A percentile compares a stretch with the other conserved stretches of the same genome.
Evolutionary conservation across 1,284 basidiomycete species (phyloP).

Genomic region (Cryptococcus neoformans): DNA sequence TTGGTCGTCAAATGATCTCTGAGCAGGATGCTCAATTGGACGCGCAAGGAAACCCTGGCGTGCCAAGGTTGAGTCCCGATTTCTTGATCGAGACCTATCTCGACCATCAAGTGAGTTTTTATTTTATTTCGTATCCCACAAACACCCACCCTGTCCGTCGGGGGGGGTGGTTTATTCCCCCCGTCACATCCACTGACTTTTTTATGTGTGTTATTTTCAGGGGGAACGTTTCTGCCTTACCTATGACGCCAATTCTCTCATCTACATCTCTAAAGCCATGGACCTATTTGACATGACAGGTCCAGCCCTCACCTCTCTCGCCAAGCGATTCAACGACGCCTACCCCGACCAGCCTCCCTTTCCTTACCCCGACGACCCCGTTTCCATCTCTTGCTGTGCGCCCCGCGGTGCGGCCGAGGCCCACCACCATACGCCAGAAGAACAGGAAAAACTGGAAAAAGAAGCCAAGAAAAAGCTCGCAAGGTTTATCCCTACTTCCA

Average conservation of each 20-base stretch:
- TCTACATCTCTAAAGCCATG: constrained; percentile 99
- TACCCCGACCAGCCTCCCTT: constrained; percentile 43
- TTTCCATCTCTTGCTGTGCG: constrained; percentile 26
- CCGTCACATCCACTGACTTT: neutral
- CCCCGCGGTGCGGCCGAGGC: constrained; percentile 44
- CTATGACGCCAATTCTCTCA: constrained; percentile 98
- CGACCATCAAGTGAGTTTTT: constrained; percentile 73
- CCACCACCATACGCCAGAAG: constrained; percentile 55
- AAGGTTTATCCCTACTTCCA: constrained; percentile 56
- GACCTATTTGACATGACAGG: constrained; percentile 96
- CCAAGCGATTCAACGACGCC: constrained; percentile 40
- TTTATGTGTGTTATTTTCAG: constrained; percentile 37
- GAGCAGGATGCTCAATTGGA: constrained; percentile 35
- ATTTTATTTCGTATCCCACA: neutral
- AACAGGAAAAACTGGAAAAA: neutral
- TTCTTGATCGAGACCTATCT: constrained; percentile 99
- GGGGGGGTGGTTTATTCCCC: neutral
- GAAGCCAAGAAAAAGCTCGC: constrained; percentile 24
- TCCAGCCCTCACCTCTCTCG: constrained; percentile 68
- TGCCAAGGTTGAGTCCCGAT: constrained; percentile 86
- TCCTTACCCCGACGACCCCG: constrained; percentile 42
- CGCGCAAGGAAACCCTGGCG: constrained; percentile 20
- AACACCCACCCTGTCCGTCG: neutral
- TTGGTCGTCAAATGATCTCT: constrained; percentile 62
- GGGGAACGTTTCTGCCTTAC: constrained; percentile 97